Base-by-base conservation (phyloP, 2,329 filamentous ascomycete species). In the Lasiodiplodia sp. region DNA sequence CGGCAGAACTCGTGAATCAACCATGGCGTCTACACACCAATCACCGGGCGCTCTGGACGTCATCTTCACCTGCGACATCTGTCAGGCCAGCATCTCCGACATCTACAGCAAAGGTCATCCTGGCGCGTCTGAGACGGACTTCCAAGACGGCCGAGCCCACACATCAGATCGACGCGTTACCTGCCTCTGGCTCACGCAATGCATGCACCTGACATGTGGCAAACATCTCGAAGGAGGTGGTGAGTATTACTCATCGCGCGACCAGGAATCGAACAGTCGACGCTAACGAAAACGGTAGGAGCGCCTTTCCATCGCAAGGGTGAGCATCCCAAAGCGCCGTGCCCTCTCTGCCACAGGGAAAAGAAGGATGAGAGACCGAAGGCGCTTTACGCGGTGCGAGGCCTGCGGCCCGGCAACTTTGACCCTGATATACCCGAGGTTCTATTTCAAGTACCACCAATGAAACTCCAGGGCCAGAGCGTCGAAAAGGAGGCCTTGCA, bases 161-260 rank as follows among this genome's bases (percentile, higher is more conserved):
- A 72, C 74, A 10, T 76, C 78, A 4, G 75, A 81, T 6, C 79
- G 79, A 52, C 73, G 78, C 23, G 80, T 83, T 51, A 82, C 81
- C 0, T 81, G 79, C 49, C 72, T 86, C 8, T 87, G 81, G 77
- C 79, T 87, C 34, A 80, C 80, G 5, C 78, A 77, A 56, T 87
- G 85, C 73, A 81, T 80, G 51, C 84, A 87, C 74, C 77, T 86
- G 28, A 79, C 81, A 38, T 87, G 85, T 70, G 77, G 75, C 66
- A 81, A 80, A 69, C 84, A 86, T 72, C 72, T 87, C 3, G 79
- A 82, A 58, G 82, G 80, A 47, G 83, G 83, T 62, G 84, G 84
- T 85, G 70, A 73, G 80, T 75, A 12, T 31, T 14, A 21, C 37
- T 11, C 47, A 23, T 25, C 21, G 18, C 37, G 4, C 18, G 25